phyloP scores from a whole-genome alignment of 495 filamentous ascomycete species.

The Penicillium malachiteum region DNA sequence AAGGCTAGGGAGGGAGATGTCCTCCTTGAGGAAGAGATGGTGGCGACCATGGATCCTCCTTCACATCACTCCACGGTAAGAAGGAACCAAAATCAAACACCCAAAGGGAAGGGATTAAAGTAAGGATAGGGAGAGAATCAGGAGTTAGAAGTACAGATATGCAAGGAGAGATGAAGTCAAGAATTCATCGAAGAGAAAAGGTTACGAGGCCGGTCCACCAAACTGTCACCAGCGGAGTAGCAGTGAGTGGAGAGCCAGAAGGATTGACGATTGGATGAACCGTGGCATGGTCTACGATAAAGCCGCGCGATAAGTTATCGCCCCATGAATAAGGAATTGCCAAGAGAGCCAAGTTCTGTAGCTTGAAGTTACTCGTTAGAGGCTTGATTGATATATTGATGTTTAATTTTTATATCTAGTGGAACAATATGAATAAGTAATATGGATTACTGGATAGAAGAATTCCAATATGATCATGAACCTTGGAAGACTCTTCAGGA shows the following conservation, averaged over 20 bases:
- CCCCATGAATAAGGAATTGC: neutral
- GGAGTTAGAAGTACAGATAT: neutral
- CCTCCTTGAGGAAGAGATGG: conserved; percentile 14
- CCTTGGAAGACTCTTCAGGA: no score
- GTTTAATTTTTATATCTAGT: no score
- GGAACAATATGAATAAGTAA: no score
- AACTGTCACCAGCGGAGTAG: neutral
- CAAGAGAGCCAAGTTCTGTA: conserved; percentile 9
- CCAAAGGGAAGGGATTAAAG: conserved; percentile 16
- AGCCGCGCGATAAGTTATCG: neutral
- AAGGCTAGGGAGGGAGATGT: conserved; percentile 7
- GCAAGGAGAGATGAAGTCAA: neutral
- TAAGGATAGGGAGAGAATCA: neutral
- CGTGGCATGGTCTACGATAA: neutral
- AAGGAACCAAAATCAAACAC: conserved; percentile 6
- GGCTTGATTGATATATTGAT: neutral
- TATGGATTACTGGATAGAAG: no score
- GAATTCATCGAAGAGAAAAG: neutral
- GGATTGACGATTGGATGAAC: conserved; percentile 7
- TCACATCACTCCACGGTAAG: conserved; percentile 19
- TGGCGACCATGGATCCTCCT: conserved; percentile 24
- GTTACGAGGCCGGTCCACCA: conserved; percentile 14
- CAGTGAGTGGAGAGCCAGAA: neutral
- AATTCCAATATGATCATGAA: no score
- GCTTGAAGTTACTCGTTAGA: neutral